Conservation (phyloP, 805 yeast genomes). For the Yarrowia sp. region DNA sequence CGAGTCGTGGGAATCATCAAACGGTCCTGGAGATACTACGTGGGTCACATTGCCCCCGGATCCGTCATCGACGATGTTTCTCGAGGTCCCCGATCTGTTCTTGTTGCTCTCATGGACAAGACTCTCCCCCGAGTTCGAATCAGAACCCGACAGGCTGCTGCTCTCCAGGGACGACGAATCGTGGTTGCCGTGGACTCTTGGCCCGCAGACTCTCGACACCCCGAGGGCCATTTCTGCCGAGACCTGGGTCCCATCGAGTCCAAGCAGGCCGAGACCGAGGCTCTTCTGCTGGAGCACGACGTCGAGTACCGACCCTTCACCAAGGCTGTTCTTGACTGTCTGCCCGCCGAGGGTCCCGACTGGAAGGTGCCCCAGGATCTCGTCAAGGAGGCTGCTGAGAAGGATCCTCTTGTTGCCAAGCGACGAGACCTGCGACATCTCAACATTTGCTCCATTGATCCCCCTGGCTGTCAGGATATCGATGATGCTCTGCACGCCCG, state of each 20-base stretch:
- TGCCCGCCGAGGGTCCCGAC: constrained; percentile 90
- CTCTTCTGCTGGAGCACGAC: constrained; percentile 89
- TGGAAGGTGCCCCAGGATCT: constrained; percentile 85
- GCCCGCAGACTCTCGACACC: constrained; percentile 83
- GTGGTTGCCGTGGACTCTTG: constrained; percentile 93
- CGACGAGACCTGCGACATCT: constrained; percentile 88
- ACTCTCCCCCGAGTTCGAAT: constrained; percentile 86
- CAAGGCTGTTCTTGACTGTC: constrained; percentile 86
- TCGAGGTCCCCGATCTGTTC: constrained; percentile 76
- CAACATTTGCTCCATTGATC: constrained; percentile 93
- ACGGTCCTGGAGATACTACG: constrained; percentile 95
- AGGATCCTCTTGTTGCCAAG: constrained; percentile 52
- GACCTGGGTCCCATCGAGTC: constrained; percentile 89
- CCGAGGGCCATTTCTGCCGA: constrained; percentile 94
- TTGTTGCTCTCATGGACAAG: constrained; percentile 88
- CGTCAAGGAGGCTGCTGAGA: constrained; percentile 48
- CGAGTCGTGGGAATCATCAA: constrained; percentile 84
- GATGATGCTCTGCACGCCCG: constrained; percentile 97
- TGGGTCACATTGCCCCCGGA: constrained; percentile 86
- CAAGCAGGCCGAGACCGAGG: constrained; percentile 95
- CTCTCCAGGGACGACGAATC: constrained; percentile 84
- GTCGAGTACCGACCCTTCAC: constrained; percentile 97
- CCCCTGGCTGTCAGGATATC: constrained; percentile 97
- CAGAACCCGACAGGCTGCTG: constrained; percentile 83
- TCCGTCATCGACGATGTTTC: constrained; percentile 64